A percentile compares a stretch with the other conserved stretches of the same genome.
Conservation (phyloP, 1,284 basidiomycete genomes). For the Chiua sp. region DNA sequence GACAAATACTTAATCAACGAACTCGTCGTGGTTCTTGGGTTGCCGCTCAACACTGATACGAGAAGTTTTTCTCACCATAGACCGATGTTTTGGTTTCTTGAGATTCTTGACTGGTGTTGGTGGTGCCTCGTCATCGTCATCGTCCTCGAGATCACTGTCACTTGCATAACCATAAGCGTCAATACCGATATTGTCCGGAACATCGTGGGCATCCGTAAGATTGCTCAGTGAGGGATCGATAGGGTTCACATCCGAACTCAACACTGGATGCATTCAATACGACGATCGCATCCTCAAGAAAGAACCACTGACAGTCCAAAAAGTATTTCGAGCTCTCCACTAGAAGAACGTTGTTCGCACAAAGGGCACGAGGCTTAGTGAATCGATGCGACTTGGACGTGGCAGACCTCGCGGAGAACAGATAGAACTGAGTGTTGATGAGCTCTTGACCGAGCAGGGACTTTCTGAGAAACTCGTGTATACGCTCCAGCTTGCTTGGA, state of each 20-base stretch:
- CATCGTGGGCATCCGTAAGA: slow-evolving; percentile 11
- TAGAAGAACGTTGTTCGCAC: slow-evolving; percentile 25
- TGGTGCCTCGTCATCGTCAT: no score
- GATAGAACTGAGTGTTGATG: slow-evolving; percentile 32
- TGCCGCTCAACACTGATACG: no score
- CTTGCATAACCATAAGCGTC: slow-evolving; percentile 29
- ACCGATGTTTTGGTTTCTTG: no score
- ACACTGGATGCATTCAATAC: slow-evolving; percentile 12
- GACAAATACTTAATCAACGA: no score
- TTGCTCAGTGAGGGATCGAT: slow-evolving; percentile 19
- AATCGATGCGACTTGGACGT: not conserved
- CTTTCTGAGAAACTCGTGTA: slow-evolving; percentile 26
- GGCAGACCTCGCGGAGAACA: slow-evolving; percentile 28
- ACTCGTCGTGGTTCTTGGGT: no score
- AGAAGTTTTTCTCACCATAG: no score
- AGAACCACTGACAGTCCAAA: slow-evolving; percentile 17
- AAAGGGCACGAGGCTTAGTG: slow-evolving; percentile 21
- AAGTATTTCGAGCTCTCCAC: slow-evolving; percentile 29
- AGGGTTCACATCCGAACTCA: slow-evolving; percentile 13
- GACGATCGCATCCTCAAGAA: no score
- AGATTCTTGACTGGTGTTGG: no score
- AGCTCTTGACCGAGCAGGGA: slow-evolving; percentile 32
- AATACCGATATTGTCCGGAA: slow-evolving; percentile 5
- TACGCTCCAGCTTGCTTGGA: slow-evolving; percentile 7
- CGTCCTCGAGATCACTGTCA: slow-evolving; percentile 27